A percentile compares a stretch with the other conserved stretches of the same genome.
Conservation (phyloP, 257 asterid genomes). For the Striga asiatica region DNA sequence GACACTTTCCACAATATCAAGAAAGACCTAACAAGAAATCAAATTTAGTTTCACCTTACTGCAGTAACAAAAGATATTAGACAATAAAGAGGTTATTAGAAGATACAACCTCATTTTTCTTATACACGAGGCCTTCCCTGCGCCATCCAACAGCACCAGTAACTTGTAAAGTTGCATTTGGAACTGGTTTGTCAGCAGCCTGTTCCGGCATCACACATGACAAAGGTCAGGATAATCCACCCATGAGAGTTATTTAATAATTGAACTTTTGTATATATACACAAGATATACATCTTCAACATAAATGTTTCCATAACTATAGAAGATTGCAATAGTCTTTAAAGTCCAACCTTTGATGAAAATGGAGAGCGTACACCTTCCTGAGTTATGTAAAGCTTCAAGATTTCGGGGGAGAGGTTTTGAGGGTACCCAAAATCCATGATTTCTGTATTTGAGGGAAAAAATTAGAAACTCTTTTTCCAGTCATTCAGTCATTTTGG, state of each 20-base stretch:
- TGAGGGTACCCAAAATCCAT: conserved; percentile 99
- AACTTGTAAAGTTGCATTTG: conserved; percentile 97
- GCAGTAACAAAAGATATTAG: conserved; percentile 2
- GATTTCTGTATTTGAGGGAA: conserved; percentile 48
- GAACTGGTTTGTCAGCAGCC: conserved; percentile 88
- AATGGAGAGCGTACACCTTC: conserved; percentile 99
- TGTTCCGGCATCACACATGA: conserved; percentile 23
- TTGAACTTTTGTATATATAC: neutral
- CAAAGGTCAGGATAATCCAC: conserved; percentile 12
- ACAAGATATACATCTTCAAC: conserved; percentile 3
- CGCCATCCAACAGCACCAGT: conserved; percentile 99
- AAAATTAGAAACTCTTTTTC: conserved; percentile 10
- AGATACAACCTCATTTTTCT: conserved; percentile 83
- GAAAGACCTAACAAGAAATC: conserved; percentile 58
- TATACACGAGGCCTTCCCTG: conserved; percentile 90
- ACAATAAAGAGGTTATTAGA: conserved; percentile 5
- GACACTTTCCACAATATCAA: conserved; percentile 98
- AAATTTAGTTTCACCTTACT: conserved; percentile 5
- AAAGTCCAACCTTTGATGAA: conserved; percentile 75
- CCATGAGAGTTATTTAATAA: neutral
- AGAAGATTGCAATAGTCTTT: conserved; percentile 1
- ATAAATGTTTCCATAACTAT: neutral
- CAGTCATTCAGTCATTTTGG: conserved; percentile 9
- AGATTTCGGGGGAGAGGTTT: conserved; percentile 93
- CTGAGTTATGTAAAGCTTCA: conserved; percentile 98